A percentile compares a stretch with the other conserved stretches of the same genome.
Conservation (phyloP, 225 moss, liverwort and hornwort species). For the Sphagnum contortum region DNA sequence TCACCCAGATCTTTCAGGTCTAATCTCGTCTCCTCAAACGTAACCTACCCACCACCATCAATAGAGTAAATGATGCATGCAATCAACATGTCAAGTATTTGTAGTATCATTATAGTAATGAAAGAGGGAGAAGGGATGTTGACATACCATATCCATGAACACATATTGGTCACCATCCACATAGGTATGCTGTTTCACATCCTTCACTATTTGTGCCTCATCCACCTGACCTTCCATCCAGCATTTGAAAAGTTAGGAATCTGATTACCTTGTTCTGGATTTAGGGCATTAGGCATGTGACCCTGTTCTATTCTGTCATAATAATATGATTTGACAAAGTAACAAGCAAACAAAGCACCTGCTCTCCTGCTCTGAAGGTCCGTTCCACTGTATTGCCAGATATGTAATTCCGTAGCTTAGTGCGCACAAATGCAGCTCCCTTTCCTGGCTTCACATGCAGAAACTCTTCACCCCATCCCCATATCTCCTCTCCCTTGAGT, state of each 20-base stretch:
- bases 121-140: background rate
- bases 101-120: background rate
- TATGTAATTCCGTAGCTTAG: conserved; percentile 83
- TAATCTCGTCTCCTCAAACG: conserved; percentile 76
- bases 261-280: background rate
- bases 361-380: conserved; percentile 94
- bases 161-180: conserved; percentile 91
- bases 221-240: conserved; percentile 31
- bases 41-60: conserved; percentile 20
- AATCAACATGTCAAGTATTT: background rate
- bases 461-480: conserved; percentile 55
- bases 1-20: conserved; percentile 58
- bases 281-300: background rate
- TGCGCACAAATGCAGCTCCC: conserved; percentile 97
- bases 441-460: conserved; percentile 99
- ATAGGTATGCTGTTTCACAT: conserved; percentile 89
- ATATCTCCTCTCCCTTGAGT: background rate
- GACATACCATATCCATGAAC: conserved; percentile 92
- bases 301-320: too few species aligned
- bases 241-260: background rate
- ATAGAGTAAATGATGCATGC: background rate
- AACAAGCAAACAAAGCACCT: conserved; percentile 17
- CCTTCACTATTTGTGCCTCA: conserved; percentile 67
- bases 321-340: too few species aligned
- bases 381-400: conserved; percentile 90